Base-by-base conservation (phyloP, 257 asterid genomes). In the Thymus mandschuricus region DNA sequence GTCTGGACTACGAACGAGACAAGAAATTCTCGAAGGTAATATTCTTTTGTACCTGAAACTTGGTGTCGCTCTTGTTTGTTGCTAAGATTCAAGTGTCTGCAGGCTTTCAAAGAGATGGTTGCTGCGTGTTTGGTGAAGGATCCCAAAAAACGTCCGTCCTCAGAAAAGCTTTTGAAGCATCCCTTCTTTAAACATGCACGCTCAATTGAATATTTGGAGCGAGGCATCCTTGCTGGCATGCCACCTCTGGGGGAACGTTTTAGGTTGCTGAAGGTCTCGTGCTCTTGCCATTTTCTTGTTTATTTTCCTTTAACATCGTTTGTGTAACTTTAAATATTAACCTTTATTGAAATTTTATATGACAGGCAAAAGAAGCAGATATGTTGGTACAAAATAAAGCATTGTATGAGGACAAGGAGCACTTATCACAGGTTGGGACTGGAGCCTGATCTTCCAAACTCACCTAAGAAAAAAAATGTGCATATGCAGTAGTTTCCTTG, bases 91-190 rank as follows among this genome's bases (percentile, higher is more conserved):
- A 76, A 57, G 27, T 62, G 63, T 73, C 68, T 76, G 81, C 86
- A 92, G 97, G 84, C 95, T 69, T 92, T 92, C 84, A 88, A 79
- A 82, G 98, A 90, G 79, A 74, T 92, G 83, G 96, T 92, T 66
- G 96, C 90, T 66, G 91, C 98, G 72, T 92, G 98, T 86, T 83
- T 92, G 82, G 97, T 90, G 65, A 92, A 92, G 86, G 98, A 92
- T 84, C 96, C 98, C 41, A 90, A 92, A 81, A 92, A 89, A 82
- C 96, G 97, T 7, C 98, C 98, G 44, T 68, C 89, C 29, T 75
- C 98, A 13, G 97, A 92, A 74, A 90, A 92, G 84, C 97, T 92
- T 79, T 81, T 92, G 87, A 90, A 88, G 85, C 96, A 90, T 71
- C 75, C 85, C 31, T 92, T 92, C 87, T 92, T 92, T 69, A 92